Evolutionary conservation across 345 rosid species (phyloP).

Genomic region (Camelina hispida): DNA sequence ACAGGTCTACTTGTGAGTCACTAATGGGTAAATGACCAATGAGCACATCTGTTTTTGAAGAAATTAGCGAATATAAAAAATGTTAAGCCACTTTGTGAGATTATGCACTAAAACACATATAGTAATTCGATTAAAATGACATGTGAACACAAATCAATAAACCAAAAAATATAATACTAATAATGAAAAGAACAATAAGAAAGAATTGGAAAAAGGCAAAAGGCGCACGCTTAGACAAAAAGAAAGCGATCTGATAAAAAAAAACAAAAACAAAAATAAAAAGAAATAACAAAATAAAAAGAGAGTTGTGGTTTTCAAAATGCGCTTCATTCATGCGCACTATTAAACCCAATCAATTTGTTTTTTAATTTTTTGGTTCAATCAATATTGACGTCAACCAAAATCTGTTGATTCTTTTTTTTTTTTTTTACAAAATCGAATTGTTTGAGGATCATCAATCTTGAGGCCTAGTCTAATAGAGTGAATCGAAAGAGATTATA

Average conservation of each 20-base stretch:
- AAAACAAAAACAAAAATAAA: neutral
- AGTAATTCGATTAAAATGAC: neutral
- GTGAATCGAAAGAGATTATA: neutral
- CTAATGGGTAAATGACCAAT: neutral
- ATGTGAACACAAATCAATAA: slow-evolving; percentile 25
- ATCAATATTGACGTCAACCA: neutral
- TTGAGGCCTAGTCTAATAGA: no score
- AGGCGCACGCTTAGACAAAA: slow-evolving; percentile 45
- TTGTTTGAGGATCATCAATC: no score
- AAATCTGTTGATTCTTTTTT: neutral
- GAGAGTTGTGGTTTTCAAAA: slow-evolving; percentile 38
- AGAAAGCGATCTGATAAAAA: slow-evolving; percentile 33
- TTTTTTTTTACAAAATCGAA: no score
- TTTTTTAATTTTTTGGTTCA: neutral
- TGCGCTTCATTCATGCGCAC: slow-evolving; percentile 46
- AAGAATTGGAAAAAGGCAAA: slow-evolving; percentile 29
- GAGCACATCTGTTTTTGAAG: slow-evolving; percentile 15
- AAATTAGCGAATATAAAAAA: slow-evolving; percentile 17
- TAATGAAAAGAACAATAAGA: neutral
- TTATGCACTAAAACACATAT: neutral
- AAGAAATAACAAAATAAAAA: neutral
- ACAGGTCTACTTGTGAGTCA: slow-evolving; percentile 3
- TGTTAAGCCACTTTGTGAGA: slow-evolving; percentile 8
- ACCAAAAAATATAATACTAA: neutral
- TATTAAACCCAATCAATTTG: slow-evolving; percentile 4